Conservation (phyloP, 345 rosid genomes). For the Lagerstroemia speciosa region DNA sequence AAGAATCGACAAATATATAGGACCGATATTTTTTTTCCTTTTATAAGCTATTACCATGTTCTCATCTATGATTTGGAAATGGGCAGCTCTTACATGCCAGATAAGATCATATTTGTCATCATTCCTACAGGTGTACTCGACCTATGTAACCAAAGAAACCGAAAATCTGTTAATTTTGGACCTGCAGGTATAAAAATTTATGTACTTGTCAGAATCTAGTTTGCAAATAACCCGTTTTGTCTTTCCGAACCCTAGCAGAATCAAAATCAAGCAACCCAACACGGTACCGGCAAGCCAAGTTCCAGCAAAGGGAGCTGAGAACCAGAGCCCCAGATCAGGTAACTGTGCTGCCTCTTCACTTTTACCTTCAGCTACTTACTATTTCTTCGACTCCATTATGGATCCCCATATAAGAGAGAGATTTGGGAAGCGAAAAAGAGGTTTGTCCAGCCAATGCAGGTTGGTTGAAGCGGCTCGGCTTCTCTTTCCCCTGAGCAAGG, state of each 20-base stretch:
- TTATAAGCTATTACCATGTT: too few species aligned
- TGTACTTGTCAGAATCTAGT: background rate
- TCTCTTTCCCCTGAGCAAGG: too few species aligned
- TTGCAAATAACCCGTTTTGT: background rate
- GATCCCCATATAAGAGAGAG: background rate
- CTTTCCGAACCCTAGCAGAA: conserved; percentile 24
- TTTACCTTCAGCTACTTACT: background rate
- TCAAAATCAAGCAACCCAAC: conserved; percentile 33
- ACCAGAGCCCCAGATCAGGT: conserved; percentile 44
- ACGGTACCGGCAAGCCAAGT: conserved; percentile 52
- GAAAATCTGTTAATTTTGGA: background rate
- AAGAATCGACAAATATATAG: too few species aligned
- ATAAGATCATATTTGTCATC: too few species aligned
- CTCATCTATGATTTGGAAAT: too few species aligned
- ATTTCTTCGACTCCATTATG: background rate
- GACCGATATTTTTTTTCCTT: too few species aligned
- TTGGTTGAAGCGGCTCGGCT: too few species aligned
- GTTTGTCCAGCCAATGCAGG: too few species aligned
- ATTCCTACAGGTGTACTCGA: too few species aligned
- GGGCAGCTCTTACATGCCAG: too few species aligned
- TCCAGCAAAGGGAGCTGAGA: conserved; percentile 38
- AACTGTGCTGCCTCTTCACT: conserved; percentile 6
- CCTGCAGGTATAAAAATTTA: too few species aligned
- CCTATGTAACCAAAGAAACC: background rate
- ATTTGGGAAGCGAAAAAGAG: too few species aligned